Evolutionary conservation across 768 basidiomycete species (phyloP).

Genomic region (Xerocomellus chrysenteron): DNA sequence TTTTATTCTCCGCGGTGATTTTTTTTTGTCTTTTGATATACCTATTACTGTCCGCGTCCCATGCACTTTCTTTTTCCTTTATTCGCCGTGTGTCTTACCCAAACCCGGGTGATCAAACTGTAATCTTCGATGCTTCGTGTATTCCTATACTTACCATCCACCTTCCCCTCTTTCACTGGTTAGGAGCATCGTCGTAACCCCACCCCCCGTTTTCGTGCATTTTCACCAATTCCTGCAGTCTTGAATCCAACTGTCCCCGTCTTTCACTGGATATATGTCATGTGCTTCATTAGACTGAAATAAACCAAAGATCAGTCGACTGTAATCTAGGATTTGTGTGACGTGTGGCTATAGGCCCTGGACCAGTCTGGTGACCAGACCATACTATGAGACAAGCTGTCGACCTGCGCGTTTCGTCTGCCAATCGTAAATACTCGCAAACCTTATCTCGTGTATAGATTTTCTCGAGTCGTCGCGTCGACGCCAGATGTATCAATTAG

Average conservation of each 20-base stretch:
- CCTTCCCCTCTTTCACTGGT: conserved; percentile 43
- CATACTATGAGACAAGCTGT: too few species aligned
- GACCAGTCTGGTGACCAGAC: too few species aligned
- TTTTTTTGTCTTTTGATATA: conserved; percentile 8
- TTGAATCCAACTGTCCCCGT: conserved; percentile 1
- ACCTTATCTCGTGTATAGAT: too few species aligned
- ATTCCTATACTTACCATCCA: conserved; percentile 28
- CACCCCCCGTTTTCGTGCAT: conserved; percentile 4
- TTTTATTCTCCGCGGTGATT: background rate
- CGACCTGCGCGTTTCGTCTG: too few species aligned
- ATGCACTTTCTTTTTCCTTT: conserved; percentile 8
- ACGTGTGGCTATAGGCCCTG: too few species aligned
- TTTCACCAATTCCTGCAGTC: background rate
- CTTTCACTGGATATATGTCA: conserved; percentile 1
- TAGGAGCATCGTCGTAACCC: conserved; percentile 56
- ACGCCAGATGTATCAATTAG: too few species aligned
- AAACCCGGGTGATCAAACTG: conserved; percentile 10
- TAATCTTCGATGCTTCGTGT: conserved; percentile 48
- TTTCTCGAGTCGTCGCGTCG: too few species aligned
- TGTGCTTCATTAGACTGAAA: conserved; percentile 8
- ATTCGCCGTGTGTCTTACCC: conserved; percentile 8
- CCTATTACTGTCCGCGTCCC: background rate
- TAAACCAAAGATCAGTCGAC: background rate
- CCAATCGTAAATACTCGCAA: too few species aligned
- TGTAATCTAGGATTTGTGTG: background rate